Evolutionary conservation across 371 early-diverging fungal genomes (phyloP).

Genomic region (Mortierella polycephala): DNA sequence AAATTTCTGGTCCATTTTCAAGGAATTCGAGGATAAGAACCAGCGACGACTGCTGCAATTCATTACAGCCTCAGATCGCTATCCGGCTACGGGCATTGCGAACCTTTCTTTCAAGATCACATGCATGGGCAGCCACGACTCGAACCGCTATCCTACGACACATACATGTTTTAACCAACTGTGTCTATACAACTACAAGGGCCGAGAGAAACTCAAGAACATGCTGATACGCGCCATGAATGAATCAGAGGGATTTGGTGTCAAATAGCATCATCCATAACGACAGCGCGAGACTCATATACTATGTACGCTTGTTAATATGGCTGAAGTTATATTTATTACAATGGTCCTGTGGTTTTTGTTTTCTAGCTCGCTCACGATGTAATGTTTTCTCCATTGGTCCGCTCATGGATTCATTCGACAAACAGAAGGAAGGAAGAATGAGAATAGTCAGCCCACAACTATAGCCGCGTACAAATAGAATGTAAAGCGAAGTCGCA

Average conservation of each 20-base stretch:
- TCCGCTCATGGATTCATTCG: background rate
- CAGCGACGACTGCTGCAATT: slow-evolving; percentile 91
- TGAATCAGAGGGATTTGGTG: slow-evolving; percentile 93
- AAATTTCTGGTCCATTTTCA: slow-evolving; percentile 93
- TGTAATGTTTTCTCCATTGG: too few species aligned
- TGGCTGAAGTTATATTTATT: background rate
- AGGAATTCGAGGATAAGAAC: slow-evolving; percentile 71
- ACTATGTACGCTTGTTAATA: background rate
- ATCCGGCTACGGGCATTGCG: slow-evolving; percentile 91
- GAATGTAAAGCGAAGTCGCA: background rate
- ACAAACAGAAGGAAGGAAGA: background rate
- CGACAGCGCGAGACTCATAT: background rate
- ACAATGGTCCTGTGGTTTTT: too few species aligned
- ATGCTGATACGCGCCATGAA: slow-evolving; percentile 88
- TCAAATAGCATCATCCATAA: slow-evolving; percentile 54
- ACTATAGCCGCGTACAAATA: background rate
- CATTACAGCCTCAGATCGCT: slow-evolving; percentile 97
- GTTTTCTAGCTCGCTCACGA: too few species aligned
- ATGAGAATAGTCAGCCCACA: background rate
- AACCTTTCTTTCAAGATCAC: slow-evolving; percentile 82
- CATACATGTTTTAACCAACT: slow-evolving; percentile 99
- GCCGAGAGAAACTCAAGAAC: slow-evolving; percentile 78
- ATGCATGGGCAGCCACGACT: slow-evolving; percentile 78
- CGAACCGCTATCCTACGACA: slow-evolving; percentile 87
- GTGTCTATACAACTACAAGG: slow-evolving; percentile 82